Evolutionary conservation across 2,329 filamentous ascomycete genomes (phyloP).

Genomic region (Xylaria arbuscula): DNA sequence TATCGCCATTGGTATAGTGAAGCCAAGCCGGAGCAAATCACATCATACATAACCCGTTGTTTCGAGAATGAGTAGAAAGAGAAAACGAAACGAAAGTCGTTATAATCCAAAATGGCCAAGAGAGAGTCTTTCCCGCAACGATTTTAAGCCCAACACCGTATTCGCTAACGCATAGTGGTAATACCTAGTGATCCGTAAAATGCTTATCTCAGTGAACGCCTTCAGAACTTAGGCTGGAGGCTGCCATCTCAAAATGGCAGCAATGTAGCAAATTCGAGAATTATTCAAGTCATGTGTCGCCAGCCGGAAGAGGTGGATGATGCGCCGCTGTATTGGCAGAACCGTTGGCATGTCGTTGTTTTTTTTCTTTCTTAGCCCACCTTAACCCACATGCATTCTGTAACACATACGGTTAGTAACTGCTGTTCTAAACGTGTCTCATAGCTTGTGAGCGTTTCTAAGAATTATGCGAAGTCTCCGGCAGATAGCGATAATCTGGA

Average conservation of each 20-base stretch:
- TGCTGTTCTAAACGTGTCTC: background rate
- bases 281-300: constrained; percentile 29
- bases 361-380: constrained; percentile 87
- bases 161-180: constrained; percentile 12
- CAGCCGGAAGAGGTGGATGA: constrained; percentile 17
- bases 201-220: constrained; percentile 20
- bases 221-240: background rate
- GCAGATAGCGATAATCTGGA: background rate
- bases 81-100: constrained; percentile 8
- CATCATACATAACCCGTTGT: constrained; percentile 33
- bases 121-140: background rate
- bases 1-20: constrained; percentile 17
- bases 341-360: constrained; percentile 59
- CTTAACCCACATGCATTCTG: constrained; percentile 84
- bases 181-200: constrained; percentile 6
- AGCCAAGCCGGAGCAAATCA: constrained; percentile 20
- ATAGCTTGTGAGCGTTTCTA: background rate
- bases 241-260: constrained; percentile 2
- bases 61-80: constrained; percentile 28
- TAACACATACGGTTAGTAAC: background rate
- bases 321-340: constrained; percentile 23
- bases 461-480: background rate
- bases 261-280: background rate
- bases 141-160: constrained; percentile 18
- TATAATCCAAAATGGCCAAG: constrained; percentile 18